Evolutionary conservation across 2,329 filamentous ascomycete genomes (phyloP).

Genomic region (Drechslera avenae): DNA sequence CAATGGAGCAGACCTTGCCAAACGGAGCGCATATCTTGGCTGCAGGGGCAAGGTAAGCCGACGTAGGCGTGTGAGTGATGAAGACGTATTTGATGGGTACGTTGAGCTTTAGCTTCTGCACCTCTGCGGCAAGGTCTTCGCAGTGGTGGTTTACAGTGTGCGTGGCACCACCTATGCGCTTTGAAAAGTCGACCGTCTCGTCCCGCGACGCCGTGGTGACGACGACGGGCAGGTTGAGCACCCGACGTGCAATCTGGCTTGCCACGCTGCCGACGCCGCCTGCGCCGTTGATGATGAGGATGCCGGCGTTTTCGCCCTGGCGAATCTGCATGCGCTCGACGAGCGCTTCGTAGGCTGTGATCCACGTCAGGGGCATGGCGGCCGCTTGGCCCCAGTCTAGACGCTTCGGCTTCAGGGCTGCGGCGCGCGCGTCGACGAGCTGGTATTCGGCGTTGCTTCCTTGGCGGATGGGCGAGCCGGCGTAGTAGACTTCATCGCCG

Average conservation of each 20-base stretch:
- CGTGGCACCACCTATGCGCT: conserved; percentile 5
- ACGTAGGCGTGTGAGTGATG: conserved; percentile 10
- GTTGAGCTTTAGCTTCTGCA: conserved; percentile 3
- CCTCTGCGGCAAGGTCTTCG: conserved; percentile 3
- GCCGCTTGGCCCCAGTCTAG: conserved; percentile 10
- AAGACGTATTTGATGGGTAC: conserved; percentile 11
- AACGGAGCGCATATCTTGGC: conserved; percentile 6
- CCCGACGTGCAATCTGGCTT: conserved; percentile 7
- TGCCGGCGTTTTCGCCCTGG: conserved; percentile 1
- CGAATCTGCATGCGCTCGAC: conserved; percentile 8
- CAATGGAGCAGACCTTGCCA: conserved; percentile 9
- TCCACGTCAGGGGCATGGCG: conserved; percentile 14
- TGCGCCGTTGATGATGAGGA: conserved; percentile 10
- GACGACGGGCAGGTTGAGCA: conserved; percentile 11
- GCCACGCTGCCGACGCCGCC: conserved; percentile 11
- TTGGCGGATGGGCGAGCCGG: conserved; percentile 9
- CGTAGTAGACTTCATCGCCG: conserved; percentile 8
- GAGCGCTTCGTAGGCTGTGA: conserved; percentile 11
- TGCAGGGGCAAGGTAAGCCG: conserved; percentile 4
- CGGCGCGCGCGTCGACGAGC: conserved; percentile 7
- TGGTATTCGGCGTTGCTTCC: conserved; percentile 13
- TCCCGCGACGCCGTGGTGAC: conserved; percentile 11
- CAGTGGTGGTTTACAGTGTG: conserved; percentile 10
- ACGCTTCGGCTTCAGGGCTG: conserved; percentile 9
- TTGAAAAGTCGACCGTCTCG: conserved; percentile 10